Conservation (phyloP, 345 rosid genomes). For the Sisymbrium altissimum region DNA sequence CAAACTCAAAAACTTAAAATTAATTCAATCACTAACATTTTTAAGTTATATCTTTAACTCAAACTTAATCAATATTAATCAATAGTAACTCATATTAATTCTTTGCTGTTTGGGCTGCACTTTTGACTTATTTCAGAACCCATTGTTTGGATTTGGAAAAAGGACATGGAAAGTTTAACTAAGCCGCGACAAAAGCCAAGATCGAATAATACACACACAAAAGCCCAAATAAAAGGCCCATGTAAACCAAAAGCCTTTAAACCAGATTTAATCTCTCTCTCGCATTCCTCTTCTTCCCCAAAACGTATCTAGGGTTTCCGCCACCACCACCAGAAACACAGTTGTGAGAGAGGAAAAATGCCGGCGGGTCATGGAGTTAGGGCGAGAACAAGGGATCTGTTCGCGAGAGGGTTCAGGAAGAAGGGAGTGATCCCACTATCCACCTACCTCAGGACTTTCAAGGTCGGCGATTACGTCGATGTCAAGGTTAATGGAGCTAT, state of each 20-base stretch:
- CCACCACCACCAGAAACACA: neutral
- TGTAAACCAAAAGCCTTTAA: neutral
- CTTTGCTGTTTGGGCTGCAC: too few species aligned
- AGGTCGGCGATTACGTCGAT: conserved; percentile 66
- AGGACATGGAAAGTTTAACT: too few species aligned
- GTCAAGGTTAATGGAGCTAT: conserved; percentile 74
- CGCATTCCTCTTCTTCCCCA: neutral
- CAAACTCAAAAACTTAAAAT: too few species aligned
- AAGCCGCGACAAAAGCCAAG: too few species aligned
- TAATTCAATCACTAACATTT: too few species aligned
- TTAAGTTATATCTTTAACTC: too few species aligned
- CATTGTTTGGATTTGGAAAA: too few species aligned
- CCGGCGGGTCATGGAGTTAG: conserved; percentile 65
- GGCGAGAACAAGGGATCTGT: conserved; percentile 60
- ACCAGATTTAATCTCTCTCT: neutral
- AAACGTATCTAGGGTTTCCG: neutral
- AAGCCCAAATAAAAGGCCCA: neutral
- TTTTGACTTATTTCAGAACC: too few species aligned
- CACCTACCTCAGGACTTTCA: conserved; percentile 61
- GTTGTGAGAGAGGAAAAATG: conserved; percentile 24
- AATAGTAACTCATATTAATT: too few species aligned
- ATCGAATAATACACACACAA: too few species aligned
- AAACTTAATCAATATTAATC: too few species aligned
- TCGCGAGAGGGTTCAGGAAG: conserved; percentile 69
- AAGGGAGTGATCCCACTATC: conserved; percentile 69